Conservation (phyloP, 345 rosid species). For the Leavenworthia alabamica region DNA sequence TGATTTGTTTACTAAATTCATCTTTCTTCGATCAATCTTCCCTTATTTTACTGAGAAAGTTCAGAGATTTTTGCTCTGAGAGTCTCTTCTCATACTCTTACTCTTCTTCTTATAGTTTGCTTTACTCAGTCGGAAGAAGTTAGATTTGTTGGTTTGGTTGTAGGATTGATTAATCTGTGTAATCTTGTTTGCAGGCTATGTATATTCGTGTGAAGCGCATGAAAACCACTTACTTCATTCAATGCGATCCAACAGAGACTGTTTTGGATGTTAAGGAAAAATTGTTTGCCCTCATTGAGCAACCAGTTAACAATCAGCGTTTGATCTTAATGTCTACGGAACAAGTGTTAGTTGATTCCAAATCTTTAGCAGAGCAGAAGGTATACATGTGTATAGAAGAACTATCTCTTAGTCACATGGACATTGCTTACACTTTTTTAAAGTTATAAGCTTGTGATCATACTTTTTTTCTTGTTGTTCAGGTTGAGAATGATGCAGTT, state of each 20-base stretch:
- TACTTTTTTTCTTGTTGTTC: conserved; percentile 22
- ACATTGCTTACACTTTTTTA: not conserved
- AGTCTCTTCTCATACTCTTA: not conserved
- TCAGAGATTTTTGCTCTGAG: not conserved
- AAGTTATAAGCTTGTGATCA: not conserved
- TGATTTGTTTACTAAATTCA: not conserved
- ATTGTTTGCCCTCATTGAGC: conserved; percentile 55
- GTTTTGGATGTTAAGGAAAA: conserved; percentile 66
- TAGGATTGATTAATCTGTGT: not conserved
- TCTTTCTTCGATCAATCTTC: not conserved
- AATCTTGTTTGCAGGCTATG: conserved; percentile 54
- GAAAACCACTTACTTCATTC: conserved; percentile 82
- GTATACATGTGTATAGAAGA: conserved; percentile 28
- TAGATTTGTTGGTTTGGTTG: not conserved
- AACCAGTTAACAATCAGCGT: conserved; percentile 61
- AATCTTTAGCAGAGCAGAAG: conserved; percentile 79
- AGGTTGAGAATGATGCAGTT: conserved; percentile 96
- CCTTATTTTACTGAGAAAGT: not conserved
- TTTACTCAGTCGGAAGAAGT: not conserved
- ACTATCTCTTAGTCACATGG: not conserved
- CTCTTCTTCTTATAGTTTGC: not conserved
- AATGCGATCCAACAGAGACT: conserved; percentile 83
- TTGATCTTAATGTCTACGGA: conserved; percentile 53
- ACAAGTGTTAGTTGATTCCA: conserved; percentile 65
- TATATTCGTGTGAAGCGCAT: conserved; percentile 83